Conservation (phyloP, 371 early-diverging fungal species). For the Rhizopus sp. region DNA sequence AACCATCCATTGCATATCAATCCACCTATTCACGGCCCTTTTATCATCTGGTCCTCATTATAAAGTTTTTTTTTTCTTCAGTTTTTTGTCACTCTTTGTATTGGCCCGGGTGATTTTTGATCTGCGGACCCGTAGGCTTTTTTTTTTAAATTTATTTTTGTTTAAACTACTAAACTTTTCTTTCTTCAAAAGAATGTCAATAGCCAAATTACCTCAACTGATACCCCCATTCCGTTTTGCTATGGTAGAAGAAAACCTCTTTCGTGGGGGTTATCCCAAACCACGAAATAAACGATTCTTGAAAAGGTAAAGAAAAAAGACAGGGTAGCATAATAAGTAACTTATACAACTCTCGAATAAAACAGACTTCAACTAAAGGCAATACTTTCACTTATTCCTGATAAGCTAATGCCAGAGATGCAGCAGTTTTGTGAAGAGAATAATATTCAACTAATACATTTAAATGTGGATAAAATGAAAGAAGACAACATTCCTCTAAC, state of each 20-base stretch:
- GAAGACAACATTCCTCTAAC: constrained; percentile 85
- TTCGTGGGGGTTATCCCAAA: constrained; percentile 88
- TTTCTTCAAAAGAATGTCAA: not conserved
- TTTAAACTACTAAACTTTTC: no score
- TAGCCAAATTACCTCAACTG: constrained; percentile 50
- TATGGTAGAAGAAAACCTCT: constrained; percentile 77
- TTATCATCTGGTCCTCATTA: no score
- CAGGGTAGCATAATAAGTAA: not conserved
- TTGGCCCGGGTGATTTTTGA: no score
- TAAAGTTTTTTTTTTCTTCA: no score
- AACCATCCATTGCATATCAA: no score
- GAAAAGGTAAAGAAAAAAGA: constrained; percentile 53
- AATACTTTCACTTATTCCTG: constrained; percentile 86
- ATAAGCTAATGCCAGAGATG: constrained; percentile 63
- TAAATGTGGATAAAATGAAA: constrained; percentile 84
- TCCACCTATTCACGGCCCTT: no score
- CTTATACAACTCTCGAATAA: not conserved
- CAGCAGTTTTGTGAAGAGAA: constrained; percentile 66
- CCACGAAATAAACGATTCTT: constrained; percentile 84
- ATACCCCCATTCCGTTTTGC: constrained; percentile 88
- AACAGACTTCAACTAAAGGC: constrained; percentile 75
- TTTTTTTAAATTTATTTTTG: no score
- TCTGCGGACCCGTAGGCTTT: no score
- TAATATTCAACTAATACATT: constrained; percentile 68
- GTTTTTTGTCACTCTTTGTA: no score